A percentile compares a stretch with the other conserved stretches of the same genome.
Conservation (phyloP, 148 eudicot genomes). For the Salicornia ramosissima region DNA sequence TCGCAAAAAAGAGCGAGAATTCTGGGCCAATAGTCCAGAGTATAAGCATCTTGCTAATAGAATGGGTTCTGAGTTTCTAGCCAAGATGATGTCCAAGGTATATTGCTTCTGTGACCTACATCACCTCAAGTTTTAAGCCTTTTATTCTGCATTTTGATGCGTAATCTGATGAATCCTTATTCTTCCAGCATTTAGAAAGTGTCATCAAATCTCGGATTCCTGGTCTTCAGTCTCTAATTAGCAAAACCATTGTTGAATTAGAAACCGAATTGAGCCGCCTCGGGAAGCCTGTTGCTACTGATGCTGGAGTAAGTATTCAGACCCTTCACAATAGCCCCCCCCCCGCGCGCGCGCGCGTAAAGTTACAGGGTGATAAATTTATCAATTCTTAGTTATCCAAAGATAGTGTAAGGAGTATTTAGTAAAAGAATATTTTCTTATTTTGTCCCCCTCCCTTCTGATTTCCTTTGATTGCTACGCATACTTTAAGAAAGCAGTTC, state of each 20-base stretch:
- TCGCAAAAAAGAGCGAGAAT: conserved; percentile 80
- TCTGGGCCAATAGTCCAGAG: conserved; percentile 72
- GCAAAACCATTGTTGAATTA: conserved; percentile 81
- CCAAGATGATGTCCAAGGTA: conserved; percentile 90
- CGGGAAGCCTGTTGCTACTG: conserved; percentile 88
- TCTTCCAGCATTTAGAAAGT: conserved; percentile 81
- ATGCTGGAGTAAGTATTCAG: conserved; percentile 81
- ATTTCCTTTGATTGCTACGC: not conserved
- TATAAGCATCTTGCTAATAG: conserved; percentile 81
- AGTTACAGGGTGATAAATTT: not conserved
- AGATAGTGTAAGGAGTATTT: not conserved
- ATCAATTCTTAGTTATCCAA: not conserved
- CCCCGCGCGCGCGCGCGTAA: too few relatives aligned
- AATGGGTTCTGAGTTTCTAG: conserved; percentile 96
- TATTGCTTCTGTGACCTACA: not conserved
- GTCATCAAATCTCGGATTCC: conserved; percentile 98
- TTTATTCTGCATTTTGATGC: not conserved
- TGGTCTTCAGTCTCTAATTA: conserved; percentile 90
- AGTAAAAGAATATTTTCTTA: not conserved
- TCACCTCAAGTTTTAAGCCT: not conserved
- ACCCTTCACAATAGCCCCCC: not conserved
- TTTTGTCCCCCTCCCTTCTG: not conserved
- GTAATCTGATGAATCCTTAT: conserved; percentile 10
- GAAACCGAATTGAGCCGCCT: conserved; percentile 95
- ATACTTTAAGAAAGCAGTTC: not conserved